Conservation (phyloP, 129 eudicot species). For the Flaveria trinervia region DNA sequence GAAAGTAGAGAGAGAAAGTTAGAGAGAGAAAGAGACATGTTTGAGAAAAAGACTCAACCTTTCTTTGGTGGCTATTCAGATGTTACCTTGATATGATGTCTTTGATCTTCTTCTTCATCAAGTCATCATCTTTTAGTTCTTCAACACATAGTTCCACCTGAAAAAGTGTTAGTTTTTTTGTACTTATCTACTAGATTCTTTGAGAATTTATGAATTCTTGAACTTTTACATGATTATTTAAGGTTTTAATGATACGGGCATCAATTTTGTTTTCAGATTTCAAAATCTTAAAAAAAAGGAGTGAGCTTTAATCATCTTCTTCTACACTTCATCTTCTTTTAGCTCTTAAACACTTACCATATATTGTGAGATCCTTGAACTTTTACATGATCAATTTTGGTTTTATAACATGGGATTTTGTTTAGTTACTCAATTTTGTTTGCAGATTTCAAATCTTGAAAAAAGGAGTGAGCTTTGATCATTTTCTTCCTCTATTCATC, state of each 20-base stretch:
- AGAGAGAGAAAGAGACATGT: constrained; percentile 31
- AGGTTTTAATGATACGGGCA: constrained; percentile 8
- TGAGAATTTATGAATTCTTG: not conserved
- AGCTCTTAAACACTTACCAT: not conserved
- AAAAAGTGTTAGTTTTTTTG: constrained; percentile 18
- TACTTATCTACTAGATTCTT: not conserved
- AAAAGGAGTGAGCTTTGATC: constrained; percentile 32
- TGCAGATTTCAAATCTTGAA: constrained; percentile 29
- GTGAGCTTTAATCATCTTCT: not conserved
- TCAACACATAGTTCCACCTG: constrained; percentile 23
- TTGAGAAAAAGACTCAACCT: constrained; percentile 55
- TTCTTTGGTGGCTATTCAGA: constrained; percentile 44
- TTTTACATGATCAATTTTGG: constrained; percentile 3
- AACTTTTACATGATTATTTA: constrained; percentile 8
- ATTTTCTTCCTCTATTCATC: not conserved
- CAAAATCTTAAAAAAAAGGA: constrained; percentile 33
- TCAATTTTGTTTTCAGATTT: constrained; percentile 19
- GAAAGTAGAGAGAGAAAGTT: constrained; percentile 37
- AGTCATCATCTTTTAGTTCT: constrained; percentile 25
- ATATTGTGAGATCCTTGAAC: not conserved
- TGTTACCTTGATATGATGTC: constrained; percentile 58
- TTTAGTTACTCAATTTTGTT: constrained; percentile 7
- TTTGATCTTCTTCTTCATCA: constrained; percentile 45
- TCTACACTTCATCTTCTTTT: not conserved
- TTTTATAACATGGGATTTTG: constrained; percentile 20